A percentile compares a stretch with the other conserved stretches of the same genome.
Evolutionary conservation across 2,329 filamentous ascomycete species (phyloP).

Genomic region (Geosmithia morbida): DNA sequence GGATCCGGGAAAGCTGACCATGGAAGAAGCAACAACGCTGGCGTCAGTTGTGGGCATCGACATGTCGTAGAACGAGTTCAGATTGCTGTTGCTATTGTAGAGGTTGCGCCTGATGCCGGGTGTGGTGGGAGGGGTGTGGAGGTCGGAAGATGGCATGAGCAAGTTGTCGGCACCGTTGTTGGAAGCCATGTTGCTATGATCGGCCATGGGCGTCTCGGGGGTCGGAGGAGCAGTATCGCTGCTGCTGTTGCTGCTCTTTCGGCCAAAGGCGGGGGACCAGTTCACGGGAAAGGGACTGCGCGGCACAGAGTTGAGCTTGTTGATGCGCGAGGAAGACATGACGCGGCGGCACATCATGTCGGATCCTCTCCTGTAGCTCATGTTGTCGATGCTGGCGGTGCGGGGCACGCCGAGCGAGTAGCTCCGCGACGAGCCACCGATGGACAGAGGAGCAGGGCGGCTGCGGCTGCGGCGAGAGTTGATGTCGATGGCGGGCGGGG

Average conservation of each 20-base stretch:
- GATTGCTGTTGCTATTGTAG: slow-evolving; percentile 22
- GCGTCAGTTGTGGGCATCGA: slow-evolving; percentile 27
- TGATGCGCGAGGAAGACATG: slow-evolving; percentile 20
- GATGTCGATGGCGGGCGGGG: slow-evolving; percentile 36
- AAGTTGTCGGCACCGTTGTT: slow-evolving; percentile 13
- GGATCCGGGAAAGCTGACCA: slow-evolving; percentile 23
- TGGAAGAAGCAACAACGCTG: slow-evolving; percentile 27
- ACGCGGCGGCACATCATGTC: slow-evolving; percentile 35
- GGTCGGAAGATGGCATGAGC: slow-evolving; percentile 21
- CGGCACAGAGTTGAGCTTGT: slow-evolving; percentile 15
- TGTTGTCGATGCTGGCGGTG: slow-evolving; percentile 27
- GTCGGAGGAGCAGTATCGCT: slow-evolving; percentile 31
- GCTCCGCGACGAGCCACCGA: slow-evolving; percentile 21
- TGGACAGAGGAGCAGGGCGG: slow-evolving; percentile 28
- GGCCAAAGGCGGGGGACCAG: slow-evolving; percentile 23
- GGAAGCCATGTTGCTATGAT: slow-evolving; percentile 14
- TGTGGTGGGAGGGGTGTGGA: slow-evolving; percentile 39
- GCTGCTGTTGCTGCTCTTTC: slow-evolving; percentile 16
- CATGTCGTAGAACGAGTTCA: slow-evolving; percentile 23
- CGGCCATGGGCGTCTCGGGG: slow-evolving; percentile 29
- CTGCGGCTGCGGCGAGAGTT: slow-evolving; percentile 36
- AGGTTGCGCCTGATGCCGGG: slow-evolving; percentile 30
- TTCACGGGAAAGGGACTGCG: slow-evolving; percentile 23
- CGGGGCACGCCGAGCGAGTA: slow-evolving; percentile 27
- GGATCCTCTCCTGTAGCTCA: slow-evolving; percentile 16